Conservation (phyloP, 2,329 filamentous ascomycete species). For the Stenocarpella maydis region DNA sequence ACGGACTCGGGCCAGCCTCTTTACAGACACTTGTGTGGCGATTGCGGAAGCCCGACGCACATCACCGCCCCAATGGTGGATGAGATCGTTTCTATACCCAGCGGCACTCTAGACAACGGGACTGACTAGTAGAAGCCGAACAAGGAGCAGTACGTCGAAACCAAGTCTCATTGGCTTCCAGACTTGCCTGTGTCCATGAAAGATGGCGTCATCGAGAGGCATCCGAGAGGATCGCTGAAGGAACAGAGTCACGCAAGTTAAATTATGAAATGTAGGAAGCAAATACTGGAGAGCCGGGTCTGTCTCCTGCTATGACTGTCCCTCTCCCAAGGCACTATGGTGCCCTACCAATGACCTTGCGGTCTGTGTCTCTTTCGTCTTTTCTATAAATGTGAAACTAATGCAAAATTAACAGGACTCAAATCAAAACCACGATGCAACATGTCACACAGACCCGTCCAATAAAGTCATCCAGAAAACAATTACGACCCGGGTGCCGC, state of each 20-base stretch:
- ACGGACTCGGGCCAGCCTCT: conserved; percentile 17
- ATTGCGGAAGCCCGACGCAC: conserved; percentile 27
- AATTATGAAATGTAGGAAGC: not conserved
- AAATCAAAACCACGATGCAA: not conserved
- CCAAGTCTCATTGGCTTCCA: conserved; percentile 32
- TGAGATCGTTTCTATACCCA: not conserved
- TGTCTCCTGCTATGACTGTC: not conserved
- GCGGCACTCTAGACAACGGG: conserved; percentile 27
- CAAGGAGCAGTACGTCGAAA: conserved; percentile 28
- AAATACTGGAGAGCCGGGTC: not conserved
- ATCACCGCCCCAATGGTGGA: conserved; percentile 26
- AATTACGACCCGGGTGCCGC: not conserved
- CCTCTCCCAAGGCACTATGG: not conserved
- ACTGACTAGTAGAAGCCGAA: conserved; percentile 28
- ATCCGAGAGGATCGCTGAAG: conserved; percentile 6
- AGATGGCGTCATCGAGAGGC: conserved; percentile 24
- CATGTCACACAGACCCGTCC: not conserved
- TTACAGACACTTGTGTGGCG: conserved; percentile 16
- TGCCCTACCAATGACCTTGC: conserved; percentile 7
- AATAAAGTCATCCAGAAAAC: not conserved
- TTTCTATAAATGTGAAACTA: conserved; percentile 16
- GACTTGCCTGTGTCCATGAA: conserved; percentile 7
- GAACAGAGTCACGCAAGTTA: conserved; percentile 11
- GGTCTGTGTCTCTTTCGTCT: conserved; percentile 15
- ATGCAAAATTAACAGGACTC: not conserved